phyloP scores from a whole-genome alignment of 345 rosid genomes.

The Gossypium sturtianum region DNA sequence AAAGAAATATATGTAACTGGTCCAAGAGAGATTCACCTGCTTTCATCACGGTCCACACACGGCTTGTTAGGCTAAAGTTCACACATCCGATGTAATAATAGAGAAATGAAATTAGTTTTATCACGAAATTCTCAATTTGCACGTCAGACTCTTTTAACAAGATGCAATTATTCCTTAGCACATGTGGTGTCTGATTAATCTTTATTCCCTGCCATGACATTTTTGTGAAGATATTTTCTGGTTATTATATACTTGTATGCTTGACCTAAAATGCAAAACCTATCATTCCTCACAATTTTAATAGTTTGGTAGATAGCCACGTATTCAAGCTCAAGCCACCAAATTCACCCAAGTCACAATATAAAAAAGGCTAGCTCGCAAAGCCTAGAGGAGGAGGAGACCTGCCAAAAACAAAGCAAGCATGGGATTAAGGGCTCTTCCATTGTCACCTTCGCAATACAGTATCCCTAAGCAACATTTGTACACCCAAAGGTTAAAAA shows the following conservation, averaged over 20 bases:
- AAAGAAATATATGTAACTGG: background rate
- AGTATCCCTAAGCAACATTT: slow-evolving; percentile 25
- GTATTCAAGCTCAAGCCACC: slow-evolving; percentile 35
- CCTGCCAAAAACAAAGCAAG: background rate
- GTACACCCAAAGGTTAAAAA: slow-evolving; percentile 13
- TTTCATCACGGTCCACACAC: background rate
- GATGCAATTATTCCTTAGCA: background rate
- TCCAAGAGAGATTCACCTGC: background rate
- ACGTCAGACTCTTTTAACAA: background rate
- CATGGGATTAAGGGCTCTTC: slow-evolving; percentile 42
- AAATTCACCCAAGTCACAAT: background rate
- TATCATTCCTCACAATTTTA: slow-evolving; percentile 15
- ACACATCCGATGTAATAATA: background rate
- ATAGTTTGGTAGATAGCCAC: slow-evolving; percentile 25
- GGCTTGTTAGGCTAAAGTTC: background rate
- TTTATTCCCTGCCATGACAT: background rate
- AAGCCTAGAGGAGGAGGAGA: background rate
- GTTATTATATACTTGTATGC: background rate
- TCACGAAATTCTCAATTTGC: background rate
- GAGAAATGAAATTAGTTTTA: background rate
- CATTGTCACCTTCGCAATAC: slow-evolving; percentile 29
- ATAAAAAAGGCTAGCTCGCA: background rate
- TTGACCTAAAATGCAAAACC: slow-evolving; percentile 4
- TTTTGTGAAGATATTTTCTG: background rate
- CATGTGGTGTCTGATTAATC: background rate